These are phyloP conservation scores for Pyronema domesticum DNA, from an alignment of 495 filamentous ascomycete species.

Conservation along the genomic window DNA sequence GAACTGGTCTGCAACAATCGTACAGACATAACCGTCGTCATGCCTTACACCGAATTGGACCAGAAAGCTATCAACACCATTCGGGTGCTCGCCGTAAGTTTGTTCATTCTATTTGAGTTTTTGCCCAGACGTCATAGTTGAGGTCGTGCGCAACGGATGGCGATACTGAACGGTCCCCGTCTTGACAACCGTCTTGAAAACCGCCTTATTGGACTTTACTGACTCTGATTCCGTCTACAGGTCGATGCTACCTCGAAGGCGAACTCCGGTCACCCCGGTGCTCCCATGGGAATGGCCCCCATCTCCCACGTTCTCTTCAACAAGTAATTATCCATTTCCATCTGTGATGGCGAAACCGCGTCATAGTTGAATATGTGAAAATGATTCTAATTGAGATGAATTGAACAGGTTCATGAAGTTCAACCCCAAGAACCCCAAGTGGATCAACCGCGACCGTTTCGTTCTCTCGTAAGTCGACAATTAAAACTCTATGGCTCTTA, in stretches of 20 bases:
- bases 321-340: slow-evolving; percentile 30
- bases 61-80: slow-evolving; percentile 93
- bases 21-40: slow-evolving; percentile 33
- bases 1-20: background rate
- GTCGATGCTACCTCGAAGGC: slow-evolving; percentile 92
- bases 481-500: background rate
- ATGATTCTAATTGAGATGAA: background rate
- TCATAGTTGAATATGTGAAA: background rate
- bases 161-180: slow-evolving; percentile 18
- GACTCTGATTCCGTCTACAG: slow-evolving; percentile 30
- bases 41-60: slow-evolving; percentile 77
- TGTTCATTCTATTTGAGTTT: background rate
- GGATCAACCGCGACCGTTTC: slow-evolving; percentile 94
- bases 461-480: slow-evolving; percentile 76
- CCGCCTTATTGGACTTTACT: background rate
- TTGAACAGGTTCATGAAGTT: slow-evolving; percentile 67
- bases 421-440: slow-evolving; percentile 97
- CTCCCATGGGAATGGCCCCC: slow-evolving; percentile 98
- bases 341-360: background rate
- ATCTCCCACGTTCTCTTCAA: slow-evolving; percentile 95
- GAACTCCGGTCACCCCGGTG: slow-evolving; percentile 97
- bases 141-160: too few relatives aligned
- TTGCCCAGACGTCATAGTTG: background rate
- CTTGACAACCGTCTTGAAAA: slow-evolving; percentile 13
- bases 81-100: slow-evolving; percentile 77